These are phyloP conservation scores for Fonsecaea pedrosoi DNA, from an alignment of 2,329 filamentous ascomycete species.

Conservation along the genomic window DNA sequence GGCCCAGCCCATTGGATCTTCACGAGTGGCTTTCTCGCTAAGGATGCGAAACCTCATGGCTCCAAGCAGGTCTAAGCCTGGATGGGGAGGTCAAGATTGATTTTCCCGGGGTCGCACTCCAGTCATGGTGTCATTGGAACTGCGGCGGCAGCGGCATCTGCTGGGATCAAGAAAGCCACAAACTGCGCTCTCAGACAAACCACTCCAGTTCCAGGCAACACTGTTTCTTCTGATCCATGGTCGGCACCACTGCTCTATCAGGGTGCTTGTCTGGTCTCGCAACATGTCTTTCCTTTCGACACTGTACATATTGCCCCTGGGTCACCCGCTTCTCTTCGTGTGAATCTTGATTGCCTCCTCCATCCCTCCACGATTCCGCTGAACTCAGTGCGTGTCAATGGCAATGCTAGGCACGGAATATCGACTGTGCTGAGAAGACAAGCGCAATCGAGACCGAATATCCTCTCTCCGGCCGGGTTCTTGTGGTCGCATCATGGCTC, in stretches of 20 bases:
- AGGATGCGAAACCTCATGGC: slow-evolving; percentile 4
- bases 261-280: slow-evolving; percentile 1
- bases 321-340: slow-evolving; percentile 5
- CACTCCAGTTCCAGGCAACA: slow-evolving; percentile 16
- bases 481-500: slow-evolving; percentile 39
- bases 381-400: neutral
- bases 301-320: slow-evolving; percentile 5
- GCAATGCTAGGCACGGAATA: neutral
- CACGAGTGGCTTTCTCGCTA: neutral
- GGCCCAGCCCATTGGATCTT: neutral
- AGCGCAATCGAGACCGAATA: neutral
- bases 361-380: neutral
- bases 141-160: slow-evolving; percentile 1
- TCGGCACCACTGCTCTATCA: neutral
- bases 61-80: neutral
- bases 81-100: neutral
- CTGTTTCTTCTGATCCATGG: slow-evolving; percentile 6
- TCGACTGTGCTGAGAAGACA: neutral
- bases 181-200: slow-evolving; percentile 7
- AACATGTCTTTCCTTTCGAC: slow-evolving; percentile 14
- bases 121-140: slow-evolving; percentile 5
- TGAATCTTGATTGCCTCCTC: slow-evolving; percentile 6
- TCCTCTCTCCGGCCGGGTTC: neutral
- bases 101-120: neutral
- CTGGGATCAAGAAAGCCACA: slow-evolving; percentile 13